Base-by-base conservation (phyloP, 2,329 filamentous ascomycete genomes). In the Calcarisporium arbuscula region DNA sequence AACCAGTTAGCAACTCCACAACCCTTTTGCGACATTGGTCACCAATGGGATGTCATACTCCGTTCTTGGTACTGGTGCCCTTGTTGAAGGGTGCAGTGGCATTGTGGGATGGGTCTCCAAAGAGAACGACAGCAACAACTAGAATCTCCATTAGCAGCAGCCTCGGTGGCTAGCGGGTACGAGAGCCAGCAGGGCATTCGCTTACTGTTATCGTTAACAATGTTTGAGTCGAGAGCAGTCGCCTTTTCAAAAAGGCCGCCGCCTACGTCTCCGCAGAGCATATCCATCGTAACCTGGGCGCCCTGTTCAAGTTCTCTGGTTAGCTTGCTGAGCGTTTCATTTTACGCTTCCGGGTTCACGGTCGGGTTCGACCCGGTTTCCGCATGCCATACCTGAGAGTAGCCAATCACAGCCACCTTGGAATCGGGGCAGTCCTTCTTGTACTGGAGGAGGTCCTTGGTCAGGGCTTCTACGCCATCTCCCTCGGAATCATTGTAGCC, bases 81-180 rank as follows among this genome's bases (percentile, higher is more conserved):
- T 38, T 45, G 46, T 57, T 50, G 50, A 60, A 66, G 28, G 54
- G 47, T 17, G 50, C 35, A 34, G 57, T 55, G 48, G 49, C 48
- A 40, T 54, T 47, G 47, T 62, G 58, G 38, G 57, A 58, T 15
- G 63, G 63, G 48, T 67, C 62, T 30, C 63, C 63, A 32, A 64
- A 62, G 33, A 63, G 41, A 28, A 61, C 44, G 38, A 63, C 50
- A 18, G 61, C 62, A 35, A 63, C 56, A 25, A 67, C 62, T 66
- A 33, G n/a, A n/a, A 14, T 27, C n/a, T 18, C 9, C 14, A 30
- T 47, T 36, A 52, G 43, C n/a, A n/a, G n/a, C n/a, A n/a, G n/a
- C n/a, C n/a, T n/a, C n/a, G n/a, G n/a, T n/a, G n/a, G n/a, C n/a
- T n/a, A n/a, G n/a, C n/a, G n/a, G n/a, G n/a, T n/a, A n/a, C n/a